phyloP scores from a whole-genome alignment of 805 yeast genomes.

The Suhomyces vadensis region DNA sequence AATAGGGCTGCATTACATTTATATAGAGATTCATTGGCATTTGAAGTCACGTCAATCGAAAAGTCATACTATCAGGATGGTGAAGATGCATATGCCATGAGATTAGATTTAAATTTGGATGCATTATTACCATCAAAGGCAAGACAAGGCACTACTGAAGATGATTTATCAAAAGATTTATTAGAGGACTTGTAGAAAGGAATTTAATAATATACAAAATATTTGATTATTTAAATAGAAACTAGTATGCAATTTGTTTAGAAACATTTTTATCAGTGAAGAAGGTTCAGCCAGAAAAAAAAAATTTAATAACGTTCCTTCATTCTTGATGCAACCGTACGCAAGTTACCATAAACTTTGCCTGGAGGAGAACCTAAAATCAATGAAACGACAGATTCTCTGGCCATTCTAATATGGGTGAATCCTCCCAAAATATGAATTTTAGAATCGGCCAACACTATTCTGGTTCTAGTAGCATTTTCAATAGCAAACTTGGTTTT shows the following conservation, averaged over 20 bases:
- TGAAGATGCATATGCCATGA: slow-evolving; percentile 97
- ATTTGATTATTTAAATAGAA: not conserved
- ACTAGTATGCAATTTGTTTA: not conserved
- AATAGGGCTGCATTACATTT: slow-evolving; percentile 93
- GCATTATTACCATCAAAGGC: slow-evolving; percentile 59
- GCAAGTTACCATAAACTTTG: slow-evolving; percentile 93
- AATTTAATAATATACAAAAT: slow-evolving; percentile 7
- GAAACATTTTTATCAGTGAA: not conserved
- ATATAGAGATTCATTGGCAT: slow-evolving; percentile 80
- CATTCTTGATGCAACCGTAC: slow-evolving; percentile 95
- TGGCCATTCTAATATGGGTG: slow-evolving; percentile 96
- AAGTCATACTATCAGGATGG: slow-evolving; percentile 94
- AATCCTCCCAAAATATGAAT: slow-evolving; percentile 97
- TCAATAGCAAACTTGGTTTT: slow-evolving; percentile 98
- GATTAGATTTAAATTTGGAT: slow-evolving; percentile 60
- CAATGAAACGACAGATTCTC: slow-evolving; percentile 92
- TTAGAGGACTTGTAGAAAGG: slow-evolving; percentile 19
- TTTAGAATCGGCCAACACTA: slow-evolving; percentile 94
- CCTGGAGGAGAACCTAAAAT: slow-evolving; percentile 99
- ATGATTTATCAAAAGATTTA: slow-evolving; percentile 51
- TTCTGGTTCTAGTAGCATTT: slow-evolving; percentile 97
- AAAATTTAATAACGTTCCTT: slow-evolving; percentile 78
- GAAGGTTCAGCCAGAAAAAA: not conserved
- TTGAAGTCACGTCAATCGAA: slow-evolving; percentile 81
- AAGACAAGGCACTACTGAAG: slow-evolving; percentile 41